Conservation (phyloP, 108 stramenopile genomes). For the Nitzschia sp. region DNA sequence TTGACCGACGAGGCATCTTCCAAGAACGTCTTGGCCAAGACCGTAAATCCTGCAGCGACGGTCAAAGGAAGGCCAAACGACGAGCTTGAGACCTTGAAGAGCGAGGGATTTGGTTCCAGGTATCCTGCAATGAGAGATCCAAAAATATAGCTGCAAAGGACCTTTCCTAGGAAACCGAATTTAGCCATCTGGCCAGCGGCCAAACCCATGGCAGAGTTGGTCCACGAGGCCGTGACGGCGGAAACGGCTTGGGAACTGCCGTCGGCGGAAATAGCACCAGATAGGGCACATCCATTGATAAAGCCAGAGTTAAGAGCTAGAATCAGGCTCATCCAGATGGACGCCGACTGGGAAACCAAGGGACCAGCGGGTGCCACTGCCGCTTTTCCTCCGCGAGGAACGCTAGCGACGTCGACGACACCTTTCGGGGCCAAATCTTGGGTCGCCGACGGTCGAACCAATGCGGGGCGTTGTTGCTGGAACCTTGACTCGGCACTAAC, state of each 20-base stretch:
- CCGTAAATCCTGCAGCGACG: slow-evolving; percentile 3
- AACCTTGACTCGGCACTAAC: neutral
- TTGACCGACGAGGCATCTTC: slow-evolving; percentile 3
- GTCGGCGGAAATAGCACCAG: slow-evolving; percentile 36
- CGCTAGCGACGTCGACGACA: neutral
- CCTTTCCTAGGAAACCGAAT: slow-evolving; percentile 26
- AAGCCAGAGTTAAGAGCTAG: slow-evolving; percentile 59
- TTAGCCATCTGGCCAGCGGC: slow-evolving; percentile 33
- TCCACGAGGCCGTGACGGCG: slow-evolving; percentile 64
- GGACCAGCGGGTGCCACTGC: neutral
- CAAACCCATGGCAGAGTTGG: slow-evolving; percentile 47
- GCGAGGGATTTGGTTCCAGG: slow-evolving; percentile 39
- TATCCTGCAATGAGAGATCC: slow-evolving; percentile 43
- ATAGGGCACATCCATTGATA: slow-evolving; percentile 58
- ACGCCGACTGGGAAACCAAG: slow-evolving; percentile 9
- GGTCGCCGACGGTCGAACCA: neutral
- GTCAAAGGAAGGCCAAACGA: slow-evolving; percentile 16
- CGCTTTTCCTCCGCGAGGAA: slow-evolving; percentile 8
- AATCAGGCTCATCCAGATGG: slow-evolving; percentile 24
- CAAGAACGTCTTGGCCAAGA: slow-evolving; percentile 7
- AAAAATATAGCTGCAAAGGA: slow-evolving; percentile 42
- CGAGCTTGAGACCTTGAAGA: slow-evolving; percentile 20
- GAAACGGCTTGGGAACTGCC: slow-evolving; percentile 41
- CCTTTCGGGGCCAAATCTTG: neutral
- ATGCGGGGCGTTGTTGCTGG: neutral